Evolutionary conservation across 2,329 filamentous ascomycete species (phyloP), one percentile per base, ranked within the genome.

Genomic region (Hypoxylon sp.): DNA sequence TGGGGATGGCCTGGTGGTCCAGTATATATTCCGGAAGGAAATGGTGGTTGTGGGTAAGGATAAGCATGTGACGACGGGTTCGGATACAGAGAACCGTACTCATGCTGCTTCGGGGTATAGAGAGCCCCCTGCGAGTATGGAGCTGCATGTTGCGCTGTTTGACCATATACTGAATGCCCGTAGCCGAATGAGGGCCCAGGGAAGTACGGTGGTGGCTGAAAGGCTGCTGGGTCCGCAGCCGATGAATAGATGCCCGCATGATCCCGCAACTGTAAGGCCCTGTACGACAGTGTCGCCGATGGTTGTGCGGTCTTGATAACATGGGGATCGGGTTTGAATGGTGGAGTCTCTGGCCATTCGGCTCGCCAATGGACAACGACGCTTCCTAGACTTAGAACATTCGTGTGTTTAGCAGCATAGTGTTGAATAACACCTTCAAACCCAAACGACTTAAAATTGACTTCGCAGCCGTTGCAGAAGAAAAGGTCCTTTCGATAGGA

Each of bases 361-460:
- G 91, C 87, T 75, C 89, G 88, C 93, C 92, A 96, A 72, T 91
- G 84, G 14, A 95, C 91, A 44, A 93, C 87, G 48, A 91, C 81
- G 71, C 87, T 93, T 50, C 91, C 92, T 59, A 85, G 77, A 75
- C 90, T 93, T 61, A 95, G 87, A 12, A 82, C 78, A 60, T 77
- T 87, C 44, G 91, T 93, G 75, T 96, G 93, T 76, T 95, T 96
- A 40, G 91, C 91, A 61, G 91, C 91, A 74, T 89, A 95, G 76
- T 96, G 93, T 74, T 96, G 92, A 46, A 95, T 86, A 26, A 95
- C 87, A 7, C 89, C 89, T 77, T 95, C 91, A 68, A 96, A 91
- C 0, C 89, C 89, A 71, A 92, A 95, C 59, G 85, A 85, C 75
- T 91, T 93, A 48, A 81, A 79, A 70, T 85, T 87, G 51, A 82